These are phyloP conservation scores for Blastobotrys illinoisensis DNA, from an alignment of 1,139 yeast genomes.

Conservation along the genomic window DNA sequence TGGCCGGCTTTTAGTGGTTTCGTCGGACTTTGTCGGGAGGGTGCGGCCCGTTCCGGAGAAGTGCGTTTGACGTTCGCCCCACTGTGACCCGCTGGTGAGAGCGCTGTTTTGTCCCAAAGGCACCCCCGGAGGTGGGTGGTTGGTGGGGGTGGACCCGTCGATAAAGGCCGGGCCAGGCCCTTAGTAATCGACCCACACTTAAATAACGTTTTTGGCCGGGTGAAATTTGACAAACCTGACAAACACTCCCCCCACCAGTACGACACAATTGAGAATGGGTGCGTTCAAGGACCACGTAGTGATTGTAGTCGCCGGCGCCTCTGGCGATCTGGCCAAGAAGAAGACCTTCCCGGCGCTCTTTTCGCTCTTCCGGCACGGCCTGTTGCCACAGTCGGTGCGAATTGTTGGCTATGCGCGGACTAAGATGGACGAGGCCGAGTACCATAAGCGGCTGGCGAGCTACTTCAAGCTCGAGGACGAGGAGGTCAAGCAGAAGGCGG, in stretches of 20 bases:
- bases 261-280: conserved; percentile 2
- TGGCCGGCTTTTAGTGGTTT: background rate
- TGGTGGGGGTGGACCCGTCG: background rate
- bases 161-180: background rate
- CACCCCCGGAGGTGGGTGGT: background rate
- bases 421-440: conserved; percentile 58
- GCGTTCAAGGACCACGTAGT: conserved; percentile 48
- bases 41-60: background rate
- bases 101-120: background rate
- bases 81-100: background rate
- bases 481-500: conserved; percentile 41
- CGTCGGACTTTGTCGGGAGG: background rate
- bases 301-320: conserved; percentile 89
- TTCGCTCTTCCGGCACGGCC: conserved; percentile 63
- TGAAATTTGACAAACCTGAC: conserved; percentile 1
- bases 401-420: conserved; percentile 94
- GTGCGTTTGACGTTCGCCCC: conserved; percentile 3
- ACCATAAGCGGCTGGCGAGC: conserved; percentile 59
- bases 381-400: conserved; percentile 60
- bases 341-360: conserved; percentile 59
- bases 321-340: conserved; percentile 96
- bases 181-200: background rate
- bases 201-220: background rate
- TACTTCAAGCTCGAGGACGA: conserved; percentile 57
- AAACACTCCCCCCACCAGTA: background rate